Evolutionary conservation across 2,329 filamentous ascomycete species (phyloP), one percentile per base, ranked within the genome.

Genomic region (Beauveria varroae): DNA sequence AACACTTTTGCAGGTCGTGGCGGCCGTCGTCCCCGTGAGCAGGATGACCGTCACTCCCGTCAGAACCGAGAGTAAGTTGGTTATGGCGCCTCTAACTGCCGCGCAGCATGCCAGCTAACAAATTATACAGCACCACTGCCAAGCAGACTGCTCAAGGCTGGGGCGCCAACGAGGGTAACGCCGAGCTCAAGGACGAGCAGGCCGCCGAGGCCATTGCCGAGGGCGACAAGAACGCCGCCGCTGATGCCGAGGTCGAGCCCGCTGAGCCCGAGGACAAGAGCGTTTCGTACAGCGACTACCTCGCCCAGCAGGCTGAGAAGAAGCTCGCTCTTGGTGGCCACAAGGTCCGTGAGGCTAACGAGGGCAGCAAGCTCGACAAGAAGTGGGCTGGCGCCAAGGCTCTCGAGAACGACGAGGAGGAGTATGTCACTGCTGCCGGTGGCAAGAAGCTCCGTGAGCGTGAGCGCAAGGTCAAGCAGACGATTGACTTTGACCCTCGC

Each of bases 131-230:
- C 71, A 88, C 90, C 67, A 88, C 89, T 72, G 88, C 91, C 70
- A 96, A 96, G 86, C 89, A 93, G 78, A 86, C 89, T 74, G 89
- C 86, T 72, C 90, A 93, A 76, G 89, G 90, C 70, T 98, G 93
- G 92, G 95, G 93, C 70, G 87, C 85, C 72, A 83, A 84, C 69
- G 89, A 91, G 73, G 95, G 92, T 71, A 81, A 87, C 65, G 89
- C 89, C 72, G 91, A 96, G 79, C 86, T 89, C 79, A 89, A 89
- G 73, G 95, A 98, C 71, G 95, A 98, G 84, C 86, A 91, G 78
- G 91, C 89, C 69, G 95, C 89, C 69, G 92, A 96, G 76, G 88
- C 86, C 69, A 96, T 97, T 69, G 95, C 95, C 68, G 84, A 91
- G 78, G 80, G 82, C 66, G 93, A 98, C 73, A 84, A 91, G 79